phyloP scores from a whole-genome alignment of 371 early-diverging fungal genomes.

The Coemansia sp. region DNA sequence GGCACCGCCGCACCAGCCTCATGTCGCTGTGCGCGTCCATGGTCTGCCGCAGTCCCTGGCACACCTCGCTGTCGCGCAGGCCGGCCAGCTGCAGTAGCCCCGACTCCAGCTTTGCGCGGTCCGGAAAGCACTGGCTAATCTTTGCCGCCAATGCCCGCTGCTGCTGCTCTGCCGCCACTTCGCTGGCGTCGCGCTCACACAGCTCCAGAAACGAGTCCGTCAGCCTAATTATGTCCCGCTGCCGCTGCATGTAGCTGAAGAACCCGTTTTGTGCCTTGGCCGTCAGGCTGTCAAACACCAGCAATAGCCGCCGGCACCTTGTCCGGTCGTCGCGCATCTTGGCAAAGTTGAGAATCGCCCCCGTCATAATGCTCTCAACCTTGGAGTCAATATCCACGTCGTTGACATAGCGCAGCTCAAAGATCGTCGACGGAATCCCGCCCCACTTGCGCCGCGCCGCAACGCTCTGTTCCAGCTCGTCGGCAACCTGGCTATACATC shows the following conservation, averaged over 20 bases:
- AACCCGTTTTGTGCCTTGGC: constrained; percentile 44
- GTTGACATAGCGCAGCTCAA: constrained; percentile 78
- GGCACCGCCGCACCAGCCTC: constrained; percentile 58
- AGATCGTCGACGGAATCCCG: constrained; percentile 78
- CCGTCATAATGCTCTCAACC: constrained; percentile 65
- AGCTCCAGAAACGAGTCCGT: constrained; percentile 21
- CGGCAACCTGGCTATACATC: constrained; percentile 69
- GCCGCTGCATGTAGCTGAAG: constrained; percentile 46
- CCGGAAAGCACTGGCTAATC: constrained; percentile 57
- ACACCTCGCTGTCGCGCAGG: constrained; percentile 55
- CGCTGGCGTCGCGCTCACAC: constrained; percentile 16
- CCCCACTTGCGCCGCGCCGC: constrained; percentile 58
- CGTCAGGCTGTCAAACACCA: constrained; percentile 41
- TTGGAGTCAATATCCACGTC: constrained; percentile 69
- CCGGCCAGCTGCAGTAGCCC: constrained; percentile 58
- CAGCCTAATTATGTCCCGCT: constrained; percentile 34
- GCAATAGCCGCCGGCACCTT: constrained; percentile 36
- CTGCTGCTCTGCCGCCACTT: constrained; percentile 10
- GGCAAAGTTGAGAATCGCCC: constrained; percentile 53
- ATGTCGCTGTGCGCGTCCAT: constrained; percentile 62
- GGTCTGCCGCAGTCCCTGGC: constrained; percentile 54
- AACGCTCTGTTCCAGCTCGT: constrained; percentile 58
- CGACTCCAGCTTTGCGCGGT: constrained; percentile 54
- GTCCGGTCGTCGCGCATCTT: constrained; percentile 50
- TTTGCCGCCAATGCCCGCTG: constrained; percentile 16